Evolutionary conservation across 176 grass and related monocot genomes (phyloP), one percentile per base, ranked within the genome.

Genomic region (Calamus simplicifolius): DNA sequence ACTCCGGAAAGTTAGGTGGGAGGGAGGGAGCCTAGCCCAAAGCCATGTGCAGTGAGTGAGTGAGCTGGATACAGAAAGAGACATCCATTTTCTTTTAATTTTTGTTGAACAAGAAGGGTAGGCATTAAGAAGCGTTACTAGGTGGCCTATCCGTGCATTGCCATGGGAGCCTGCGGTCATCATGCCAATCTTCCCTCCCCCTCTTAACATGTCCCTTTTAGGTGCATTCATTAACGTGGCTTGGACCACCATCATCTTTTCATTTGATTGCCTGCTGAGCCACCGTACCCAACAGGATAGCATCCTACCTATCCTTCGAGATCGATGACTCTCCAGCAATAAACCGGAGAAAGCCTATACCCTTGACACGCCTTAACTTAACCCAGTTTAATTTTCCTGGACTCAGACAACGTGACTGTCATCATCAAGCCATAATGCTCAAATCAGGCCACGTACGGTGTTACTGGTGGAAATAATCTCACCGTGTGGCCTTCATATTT

Each of bases 221-320:
- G 18, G 58, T 57, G 72, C 61, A 56, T 58, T 66, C 49, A 66
- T 56, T 74, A 58, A 64, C 29, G 29, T 65, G 56, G 30, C 1
- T 29, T 50, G 71, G 71, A 74, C 72, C 72, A 74, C 72, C 72
- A 14, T 58, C 57, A 14, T 61, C 15, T 57, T 63, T 35, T 62
- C 18, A 27, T 18, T 25, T 29, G 10, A 21, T 26, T 27, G n/a
- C n/a, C 50, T 16, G 28, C 5, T 6, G 48, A 52, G 62, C 30
- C 23, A 66, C 52, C 18, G 18, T 18, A 6, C 16, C 19, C 29
- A 30, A 29, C 6, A 6, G 35, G 35, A 12, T 12, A 43, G 12
- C 12, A 52, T 18, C 7, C 48, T 18, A n/a, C n/a, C n/a, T 23
- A 1, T 23, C 21, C 21, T 23, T 29, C 16, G n/a, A n/a, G n/a